phyloP scores from a whole-genome alignment of 768 basidiomycete genomes.

The Leccinum disarticulatum region DNA sequence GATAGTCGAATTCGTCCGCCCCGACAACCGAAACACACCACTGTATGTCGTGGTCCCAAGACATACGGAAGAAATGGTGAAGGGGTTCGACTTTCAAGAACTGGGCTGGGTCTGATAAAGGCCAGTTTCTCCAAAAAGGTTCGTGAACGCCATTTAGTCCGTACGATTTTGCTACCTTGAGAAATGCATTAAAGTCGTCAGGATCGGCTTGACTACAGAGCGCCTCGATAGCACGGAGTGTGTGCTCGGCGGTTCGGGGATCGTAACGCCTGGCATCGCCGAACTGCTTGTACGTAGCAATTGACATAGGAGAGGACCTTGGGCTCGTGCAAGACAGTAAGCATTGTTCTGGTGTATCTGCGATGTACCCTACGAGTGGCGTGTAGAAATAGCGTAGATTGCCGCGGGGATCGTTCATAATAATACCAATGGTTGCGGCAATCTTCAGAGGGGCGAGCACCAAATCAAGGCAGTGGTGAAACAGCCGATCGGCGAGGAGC shows the following conservation, averaged over 20 bases:
- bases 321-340: neutral
- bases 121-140: neutral
- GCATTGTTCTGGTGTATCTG: neutral
- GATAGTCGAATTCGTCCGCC: slow-evolving; percentile 35
- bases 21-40: neutral
- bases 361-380: neutral
- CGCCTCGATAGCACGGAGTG: too few species aligned
- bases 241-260: neutral
- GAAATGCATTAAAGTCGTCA: neutral
- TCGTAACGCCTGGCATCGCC: neutral
- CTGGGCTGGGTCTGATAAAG: neutral
- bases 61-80: neutral
- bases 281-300: neutral
- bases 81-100: neutral
- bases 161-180: neutral
- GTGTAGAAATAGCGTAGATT: neutral
- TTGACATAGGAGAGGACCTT: neutral
- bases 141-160: neutral
- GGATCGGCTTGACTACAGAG: neutral
- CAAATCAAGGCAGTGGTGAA: neutral
- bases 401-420: neutral
- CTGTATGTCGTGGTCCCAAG: neutral
- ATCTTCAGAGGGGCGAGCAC: neutral
- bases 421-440: neutral
- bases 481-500: neutral